A percentile compares a stretch with the other conserved stretches of the same genome.
phyloP scores from a whole-genome alignment of 2,329 filamentous ascomycete species.

The Claviceps spartinae region DNA sequence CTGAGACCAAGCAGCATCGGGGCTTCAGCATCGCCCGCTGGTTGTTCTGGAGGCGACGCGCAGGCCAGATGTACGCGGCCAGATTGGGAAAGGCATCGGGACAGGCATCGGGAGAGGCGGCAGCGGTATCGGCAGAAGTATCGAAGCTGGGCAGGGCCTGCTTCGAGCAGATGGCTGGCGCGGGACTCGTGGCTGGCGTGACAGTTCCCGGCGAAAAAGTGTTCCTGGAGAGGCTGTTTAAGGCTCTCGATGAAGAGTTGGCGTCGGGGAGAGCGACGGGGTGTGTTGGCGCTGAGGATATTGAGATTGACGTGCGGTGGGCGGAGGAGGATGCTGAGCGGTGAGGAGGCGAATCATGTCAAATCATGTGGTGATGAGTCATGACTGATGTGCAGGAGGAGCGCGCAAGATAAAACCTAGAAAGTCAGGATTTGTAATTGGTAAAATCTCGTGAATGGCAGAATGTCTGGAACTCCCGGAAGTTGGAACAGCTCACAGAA shows the following conservation, averaged over 20 bases:
- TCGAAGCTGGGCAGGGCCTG: constrained; percentile 3
- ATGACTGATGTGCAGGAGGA: no score
- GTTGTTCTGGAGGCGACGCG: constrained; percentile 6
- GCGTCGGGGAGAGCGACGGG: not conserved
- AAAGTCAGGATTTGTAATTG: no score
- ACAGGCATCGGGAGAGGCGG: no score
- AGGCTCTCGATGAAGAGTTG: constrained; percentile 6
- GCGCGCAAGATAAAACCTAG: no score
- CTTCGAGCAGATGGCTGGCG: constrained; percentile 6
- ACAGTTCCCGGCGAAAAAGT: constrained; percentile 5
- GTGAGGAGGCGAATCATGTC: no score
- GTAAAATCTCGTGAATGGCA: no score
- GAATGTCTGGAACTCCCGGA: no score
- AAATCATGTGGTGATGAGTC: no score
- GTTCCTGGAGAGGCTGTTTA: constrained; percentile 3
- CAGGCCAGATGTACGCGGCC: constrained; percentile 3
- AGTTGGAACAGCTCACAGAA: no score
- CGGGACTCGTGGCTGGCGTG: constrained; percentile 2
- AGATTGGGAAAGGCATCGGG: not conserved
- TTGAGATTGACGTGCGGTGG: constrained; percentile 4
- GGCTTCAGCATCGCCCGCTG: constrained; percentile 4
- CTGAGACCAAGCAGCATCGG: not conserved
- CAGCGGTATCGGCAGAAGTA: not conserved
- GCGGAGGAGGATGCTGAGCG: not conserved
- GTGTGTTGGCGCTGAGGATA: constrained; percentile 3